Evolutionary conservation across 139 green algal genomes (phyloP).

Genomic region (Pycnococcus provasolii): DNA sequence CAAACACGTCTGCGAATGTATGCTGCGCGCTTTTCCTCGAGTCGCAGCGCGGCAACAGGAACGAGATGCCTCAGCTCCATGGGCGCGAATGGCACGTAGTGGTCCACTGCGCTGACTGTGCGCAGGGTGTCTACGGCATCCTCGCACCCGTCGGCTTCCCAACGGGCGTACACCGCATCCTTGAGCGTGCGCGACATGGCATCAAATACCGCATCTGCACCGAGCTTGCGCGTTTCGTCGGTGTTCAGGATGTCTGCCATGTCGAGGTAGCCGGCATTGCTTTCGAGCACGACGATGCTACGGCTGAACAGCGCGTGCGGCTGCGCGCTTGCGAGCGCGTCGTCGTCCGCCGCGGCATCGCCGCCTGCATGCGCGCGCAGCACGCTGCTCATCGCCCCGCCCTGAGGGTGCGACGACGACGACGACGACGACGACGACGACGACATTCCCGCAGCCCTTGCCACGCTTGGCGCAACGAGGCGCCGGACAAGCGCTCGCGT

Average conservation of each 20-base stretch:
- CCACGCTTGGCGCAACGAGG: no score
- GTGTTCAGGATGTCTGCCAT: conserved; percentile 50
- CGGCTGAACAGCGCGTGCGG: conserved; percentile 28
- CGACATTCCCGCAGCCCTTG: no score
- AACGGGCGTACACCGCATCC: conserved; percentile 56
- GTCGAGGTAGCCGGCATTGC: conserved; percentile 68
- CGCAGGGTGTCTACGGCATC: conserved; percentile 43
- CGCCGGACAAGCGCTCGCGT: conserved; percentile 60
- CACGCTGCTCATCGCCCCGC: background rate
- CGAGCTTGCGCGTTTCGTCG: background rate
- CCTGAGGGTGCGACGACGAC: background rate
- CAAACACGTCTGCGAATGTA: no score
- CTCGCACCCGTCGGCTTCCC: conserved; percentile 51
- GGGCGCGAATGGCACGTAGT: conserved; percentile 17
- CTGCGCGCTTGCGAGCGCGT: background rate
- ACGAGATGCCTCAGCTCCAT: background rate
- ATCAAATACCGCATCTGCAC: conserved; percentile 28
- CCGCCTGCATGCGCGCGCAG: conserved; percentile 15
- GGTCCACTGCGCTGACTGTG: conserved; percentile 2
- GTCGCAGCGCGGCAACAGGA: background rate
- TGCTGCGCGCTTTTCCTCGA: background rate
- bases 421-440: background rate
- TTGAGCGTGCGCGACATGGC: conserved; percentile 48
- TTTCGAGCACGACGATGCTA: conserved; percentile 74
- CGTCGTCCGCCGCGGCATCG: conserved; percentile 8